Base-by-base conservation (phyloP, 2,329 filamentous ascomycete genomes). In the Bipolaris victoriae region DNA sequence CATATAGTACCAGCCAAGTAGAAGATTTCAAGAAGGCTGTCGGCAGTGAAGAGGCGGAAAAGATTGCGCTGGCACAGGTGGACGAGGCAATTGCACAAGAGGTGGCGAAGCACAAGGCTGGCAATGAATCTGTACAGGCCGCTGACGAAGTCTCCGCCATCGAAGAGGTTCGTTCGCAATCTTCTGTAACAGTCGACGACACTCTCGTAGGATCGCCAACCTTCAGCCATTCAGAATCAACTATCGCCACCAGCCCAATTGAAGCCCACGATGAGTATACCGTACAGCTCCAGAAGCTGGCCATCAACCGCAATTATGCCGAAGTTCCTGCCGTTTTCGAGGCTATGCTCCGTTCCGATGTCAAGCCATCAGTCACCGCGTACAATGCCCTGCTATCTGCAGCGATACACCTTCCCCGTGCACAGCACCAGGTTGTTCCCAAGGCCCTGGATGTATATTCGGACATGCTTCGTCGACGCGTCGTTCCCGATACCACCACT, bases 371-470 rank as follows among this genome's bases (percentile, higher is more conserved):
- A 6, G 87, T 91, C 46, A 83, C 87, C 45, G 90, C 94, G n/a
- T 99, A 99, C 83, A 97, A 97, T 74, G 90, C 92, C 48, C 83
- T 99, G 43, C 81, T 99, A 41, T 84, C 88, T 68, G 91, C 95
- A 5, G 92, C 92, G 13, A 91, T 97, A 60, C 85, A 91, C 66
- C 84, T 97, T 16, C 91, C 93, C 7, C 82, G 83, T 22, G 88
- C 91, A 75, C 90, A 88, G 76, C 89, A 90, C 52, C 90, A 96
- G 78, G 87, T 95, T 50, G 91, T 96, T 13, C 89, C 92, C 60
- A 96, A 96, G 80, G 92, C 92, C 5, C 84, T 98, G 50, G 93
- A 97, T 79, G 90, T 99, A 50, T 99, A 98, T 76, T 90, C 92
- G 15, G 93, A 98, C 74, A 98, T 99, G 95, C 87, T 97, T 66